A percentile compares a stretch with the other conserved stretches of the same genome.
These are phyloP conservation scores for Paramecium caudatum DNA, from an alignment of 73 alveolate species.

Conservation along the genomic window DNA sequence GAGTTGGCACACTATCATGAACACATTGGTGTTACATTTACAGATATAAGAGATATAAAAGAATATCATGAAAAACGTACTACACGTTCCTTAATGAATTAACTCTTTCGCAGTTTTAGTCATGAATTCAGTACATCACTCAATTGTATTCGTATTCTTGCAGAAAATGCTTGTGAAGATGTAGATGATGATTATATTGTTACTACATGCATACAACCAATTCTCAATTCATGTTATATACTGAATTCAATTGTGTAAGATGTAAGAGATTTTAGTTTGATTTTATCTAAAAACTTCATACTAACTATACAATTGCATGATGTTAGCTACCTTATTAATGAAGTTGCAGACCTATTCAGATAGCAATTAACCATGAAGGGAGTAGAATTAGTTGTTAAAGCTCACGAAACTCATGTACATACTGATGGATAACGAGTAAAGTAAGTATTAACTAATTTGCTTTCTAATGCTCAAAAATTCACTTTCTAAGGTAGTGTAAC, in stretches of 20 bases:
- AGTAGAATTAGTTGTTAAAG: neutral
- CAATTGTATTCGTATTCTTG: slow-evolving; percentile 4
- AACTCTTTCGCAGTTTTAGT: slow-evolving; percentile 56
- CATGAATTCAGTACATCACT: slow-evolving; percentile 67
- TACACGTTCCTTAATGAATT: slow-evolving; percentile 7
- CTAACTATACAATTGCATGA: neutral
- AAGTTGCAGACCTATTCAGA: neutral
- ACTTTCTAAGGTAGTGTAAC: slow-evolving; percentile 50
- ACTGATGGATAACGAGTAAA: slow-evolving; percentile 47
- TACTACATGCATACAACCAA: slow-evolving; percentile 3
- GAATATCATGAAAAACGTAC: neutral
- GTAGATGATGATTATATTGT: neutral
- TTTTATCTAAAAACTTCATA: slow-evolving; percentile 28
- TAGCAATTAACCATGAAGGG: slow-evolving; percentile 45
- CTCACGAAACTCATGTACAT: neutral
- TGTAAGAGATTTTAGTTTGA: slow-evolving; percentile 53
- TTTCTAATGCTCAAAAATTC: slow-evolving; percentile 56
- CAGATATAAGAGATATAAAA: neutral
- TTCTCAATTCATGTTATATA: slow-evolving; percentile 38
- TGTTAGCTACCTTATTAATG: neutral
- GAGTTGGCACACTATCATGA: neutral
- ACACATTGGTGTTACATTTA: neutral
- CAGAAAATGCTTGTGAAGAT: slow-evolving; percentile 61
- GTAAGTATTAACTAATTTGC: neutral
- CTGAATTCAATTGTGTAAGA: slow-evolving; percentile 42